Evolutionary conservation across 1,139 yeast genomes (phyloP), one percentile per base, ranked within the genome.

Genomic region (Zygoascus sp.): DNA sequence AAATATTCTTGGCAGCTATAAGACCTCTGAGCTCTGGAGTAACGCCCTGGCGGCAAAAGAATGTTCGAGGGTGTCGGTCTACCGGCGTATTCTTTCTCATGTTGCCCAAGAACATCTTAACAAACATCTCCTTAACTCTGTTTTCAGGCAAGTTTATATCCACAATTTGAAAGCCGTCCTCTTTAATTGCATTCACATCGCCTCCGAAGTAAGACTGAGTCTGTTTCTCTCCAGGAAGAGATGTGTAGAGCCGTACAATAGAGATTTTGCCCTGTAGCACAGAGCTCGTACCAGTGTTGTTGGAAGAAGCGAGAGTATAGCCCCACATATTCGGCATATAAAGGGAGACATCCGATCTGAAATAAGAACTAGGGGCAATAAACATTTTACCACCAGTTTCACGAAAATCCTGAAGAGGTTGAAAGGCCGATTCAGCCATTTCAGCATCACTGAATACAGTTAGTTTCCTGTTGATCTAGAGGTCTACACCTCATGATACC

Each of bases 301-400:
- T 64, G 1, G 72, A 67, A 4, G 69, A 68, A 0, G 55, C 60
- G 38, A 92, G 63, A 1, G 83, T 74, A 21, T 73, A 73, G 0
- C 86, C 95, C 25, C 68, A 64, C 51, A 92, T 73, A 59, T 89
- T 89, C n/a, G 97, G 96, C 68, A 92, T 87, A 61, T 78, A 92
- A 47, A 81, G 69, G 0, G 97, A 75, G 59, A 78, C 83, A n/a
- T 85, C 94, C 8, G 72, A 68, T 51, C 76, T 78, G 75, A 92
- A 89, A 56, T 77, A 83, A 1, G 90, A 79, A 10, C 76, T 70
- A 0, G 97, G 97, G 0, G 96, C 80, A 15, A 76, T 71, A 68
- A 89, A 92, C 55, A 89, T 74, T 67, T 89, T 88, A 30, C 97
- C 97, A 39, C 81, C 78, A 2, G 94, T 85, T 56, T 83, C 83